phyloP scores from a whole-genome alignment of 495 filamentous ascomycete species.

The Aspergillus asperescens region DNA sequence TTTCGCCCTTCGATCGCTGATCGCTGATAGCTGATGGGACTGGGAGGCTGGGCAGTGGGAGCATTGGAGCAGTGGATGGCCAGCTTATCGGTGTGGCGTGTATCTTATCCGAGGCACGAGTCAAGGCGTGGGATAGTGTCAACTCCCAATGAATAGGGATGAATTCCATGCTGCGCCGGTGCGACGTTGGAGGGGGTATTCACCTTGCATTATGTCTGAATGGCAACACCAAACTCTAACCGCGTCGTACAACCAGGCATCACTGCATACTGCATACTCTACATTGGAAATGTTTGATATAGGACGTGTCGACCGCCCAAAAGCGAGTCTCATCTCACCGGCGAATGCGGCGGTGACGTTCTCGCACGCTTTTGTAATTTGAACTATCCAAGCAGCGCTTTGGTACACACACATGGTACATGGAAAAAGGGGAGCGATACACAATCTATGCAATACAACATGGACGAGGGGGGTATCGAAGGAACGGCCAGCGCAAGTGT shows the following conservation, averaged over 20 bases:
- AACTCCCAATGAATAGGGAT: not conserved
- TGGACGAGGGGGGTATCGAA: constrained; percentile 11
- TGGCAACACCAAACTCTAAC: not conserved
- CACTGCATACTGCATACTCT: constrained; percentile 3
- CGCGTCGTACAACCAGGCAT: not conserved
- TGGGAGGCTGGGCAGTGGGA: too few relatives aligned
- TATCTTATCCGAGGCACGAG: too few relatives aligned
- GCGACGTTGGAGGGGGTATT: not conserved
- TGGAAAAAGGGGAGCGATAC: not conserved
- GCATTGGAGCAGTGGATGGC: too few relatives aligned
- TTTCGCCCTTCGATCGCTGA: too few relatives aligned
- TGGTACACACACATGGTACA: not conserved
- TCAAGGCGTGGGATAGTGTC: too few relatives aligned
- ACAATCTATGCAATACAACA: constrained; percentile 11
- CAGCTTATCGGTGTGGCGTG: too few relatives aligned
- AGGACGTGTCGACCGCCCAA: not conserved
- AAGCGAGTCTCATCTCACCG: not conserved
- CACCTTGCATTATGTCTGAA: not conserved
- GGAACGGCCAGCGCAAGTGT: constrained; percentile 8
- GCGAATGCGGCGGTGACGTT: not conserved
- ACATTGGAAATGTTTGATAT: not conserved
- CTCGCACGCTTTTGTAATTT: not conserved
- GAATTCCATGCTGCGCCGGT: not conserved
- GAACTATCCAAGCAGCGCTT: not conserved
- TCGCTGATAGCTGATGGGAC: too few relatives aligned